phyloP scores from a whole-genome alignment of 2,329 filamentous ascomycete species.

The Teratosphaeria pseudoeucalypti region DNA sequence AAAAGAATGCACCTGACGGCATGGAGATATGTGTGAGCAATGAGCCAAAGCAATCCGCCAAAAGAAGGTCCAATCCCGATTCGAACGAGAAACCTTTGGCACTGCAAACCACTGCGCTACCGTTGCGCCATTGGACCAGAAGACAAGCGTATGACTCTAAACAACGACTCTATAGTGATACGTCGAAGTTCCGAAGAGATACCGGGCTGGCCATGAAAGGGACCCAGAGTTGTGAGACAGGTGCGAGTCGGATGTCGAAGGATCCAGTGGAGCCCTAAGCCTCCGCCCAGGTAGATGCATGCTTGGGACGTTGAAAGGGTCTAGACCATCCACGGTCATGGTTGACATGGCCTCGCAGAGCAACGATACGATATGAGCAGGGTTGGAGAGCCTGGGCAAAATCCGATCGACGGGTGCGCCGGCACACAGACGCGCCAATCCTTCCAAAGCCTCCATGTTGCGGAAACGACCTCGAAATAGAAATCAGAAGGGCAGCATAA shows the following conservation, averaged over 20 bases:
- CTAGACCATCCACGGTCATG: no score
- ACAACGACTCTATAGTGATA: not conserved
- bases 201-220: not conserved
- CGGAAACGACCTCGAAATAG: not conserved
- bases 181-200: not conserved
- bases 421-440: not conserved
- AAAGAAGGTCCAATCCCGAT: slow-evolving; percentile 1
- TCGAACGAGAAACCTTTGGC: slow-evolving; percentile 1
- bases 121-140: not conserved
- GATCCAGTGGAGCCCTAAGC: not conserved
- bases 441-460: not conserved
- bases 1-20: not conserved
- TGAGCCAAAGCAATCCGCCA: not conserved
- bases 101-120: not conserved
- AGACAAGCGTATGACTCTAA: not conserved
- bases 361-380: not conserved
- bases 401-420: not conserved
- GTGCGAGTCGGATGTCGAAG: not conserved
- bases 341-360: no score
- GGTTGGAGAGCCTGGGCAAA: not conserved
- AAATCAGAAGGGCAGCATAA: slow-evolving; percentile 1
- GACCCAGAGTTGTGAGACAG: not conserved
- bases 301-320: no score
- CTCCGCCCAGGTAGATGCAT: not conserved
- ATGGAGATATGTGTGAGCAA: slow-evolving; percentile 1